Base-by-base conservation (phyloP, 768 basidiomycete species). In the Pholiota molesta region DNA sequence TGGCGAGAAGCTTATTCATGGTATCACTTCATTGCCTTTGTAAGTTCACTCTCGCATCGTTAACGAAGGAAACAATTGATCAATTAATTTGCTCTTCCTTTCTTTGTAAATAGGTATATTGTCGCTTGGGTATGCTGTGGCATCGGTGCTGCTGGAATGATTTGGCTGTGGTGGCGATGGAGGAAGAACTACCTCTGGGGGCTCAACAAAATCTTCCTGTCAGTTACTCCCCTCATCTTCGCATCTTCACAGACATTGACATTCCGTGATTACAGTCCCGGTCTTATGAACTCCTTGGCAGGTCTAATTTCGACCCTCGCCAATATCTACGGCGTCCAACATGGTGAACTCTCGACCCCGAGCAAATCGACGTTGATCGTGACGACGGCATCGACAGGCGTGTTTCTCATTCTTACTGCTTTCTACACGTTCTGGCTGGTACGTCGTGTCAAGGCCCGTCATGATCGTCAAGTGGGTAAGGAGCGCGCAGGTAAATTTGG, bases 91-190 rank as follows among this genome's bases (percentile, higher is more conserved):
- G 21, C 57, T 53, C 26, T 23, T 21, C 23, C 10, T 19, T 26
- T 19, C 47, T 26, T 49, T 11, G 7, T 49, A 11, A 49, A 49
- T 65, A 86, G 85, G 62, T 86, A 81, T 70, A 73, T 84, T 14
- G 75, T 87, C 19, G 86, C 85, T 14, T 83, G 80, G 69, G 45
- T 82, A 10, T 88, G 86, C 69, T 79, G 79, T n/a, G 84, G 79
- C 1, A 67, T 87, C 53, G 86, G 86, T 11, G 76, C 70, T 21
- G 60, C 64, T 29, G 86, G 86, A 2, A 86, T 88, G 86, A 62
- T 78, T 28, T 86, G 81, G 76, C 66, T 87, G 21, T 84, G 85
- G 83, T 86, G 84, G 81, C 75, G 78, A 62, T 88, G 86, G 85
- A 77, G 73, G 66, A 73, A 72, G 55, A 88, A 87, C 62, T 87